These are phyloP conservation scores for Candida coquimbonensis DNA, from an alignment of 805 yeast species.

Conservation along the genomic window DNA sequence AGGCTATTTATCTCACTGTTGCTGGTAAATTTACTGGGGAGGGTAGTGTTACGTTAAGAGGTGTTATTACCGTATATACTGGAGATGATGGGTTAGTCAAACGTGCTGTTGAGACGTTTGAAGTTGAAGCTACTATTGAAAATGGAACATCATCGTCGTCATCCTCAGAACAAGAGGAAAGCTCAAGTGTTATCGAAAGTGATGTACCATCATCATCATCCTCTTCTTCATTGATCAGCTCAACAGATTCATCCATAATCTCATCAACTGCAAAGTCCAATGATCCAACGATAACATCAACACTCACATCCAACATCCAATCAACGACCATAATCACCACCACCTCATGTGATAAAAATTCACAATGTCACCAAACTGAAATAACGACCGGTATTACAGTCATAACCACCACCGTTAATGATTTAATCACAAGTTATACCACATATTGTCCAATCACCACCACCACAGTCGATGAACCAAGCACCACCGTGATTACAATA, in stretches of 20 bases:
- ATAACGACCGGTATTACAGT: not conserved
- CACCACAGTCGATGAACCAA: not conserved
- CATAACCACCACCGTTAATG: not conserved
- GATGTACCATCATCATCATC: not conserved
- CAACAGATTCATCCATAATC: too few relatives aligned
- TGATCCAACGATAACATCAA: not conserved
- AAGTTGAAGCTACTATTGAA: not conserved
- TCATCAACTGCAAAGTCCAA: not conserved
- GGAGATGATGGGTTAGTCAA: not conserved
- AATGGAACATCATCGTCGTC: not conserved
- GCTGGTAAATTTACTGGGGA: not conserved
- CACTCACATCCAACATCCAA: not conserved
- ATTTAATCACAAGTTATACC: constrained; percentile 1
- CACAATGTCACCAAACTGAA: not conserved
- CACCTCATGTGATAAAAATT: not conserved
- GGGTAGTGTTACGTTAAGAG: not conserved
- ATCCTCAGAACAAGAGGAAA: too few relatives aligned
- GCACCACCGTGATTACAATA: not conserved
- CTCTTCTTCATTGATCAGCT: not conserved
- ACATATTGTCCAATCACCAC: constrained; percentile 5
- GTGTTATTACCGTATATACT: not conserved
- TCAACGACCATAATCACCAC: not conserved
- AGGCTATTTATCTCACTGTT: not conserved
- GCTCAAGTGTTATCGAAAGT: too few relatives aligned
- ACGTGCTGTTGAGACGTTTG: not conserved